Base-by-base conservation (phyloP, 176 grass and related monocot genomes). In the Lolium multiflorum region DNA sequence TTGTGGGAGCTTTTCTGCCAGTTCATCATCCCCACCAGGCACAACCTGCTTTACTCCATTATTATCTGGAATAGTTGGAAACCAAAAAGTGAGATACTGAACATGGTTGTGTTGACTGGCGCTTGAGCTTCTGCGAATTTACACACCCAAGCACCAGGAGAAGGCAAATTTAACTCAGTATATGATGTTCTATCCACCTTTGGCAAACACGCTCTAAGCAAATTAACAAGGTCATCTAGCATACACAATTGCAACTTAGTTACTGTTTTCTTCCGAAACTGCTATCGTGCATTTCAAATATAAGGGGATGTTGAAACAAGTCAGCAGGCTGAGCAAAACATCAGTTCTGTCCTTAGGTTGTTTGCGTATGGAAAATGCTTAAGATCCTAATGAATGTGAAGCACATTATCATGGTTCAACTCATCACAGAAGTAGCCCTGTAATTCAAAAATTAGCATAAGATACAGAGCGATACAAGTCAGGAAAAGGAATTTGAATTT, bases 31-130 rank as follows among this genome's bases (percentile, higher is more conserved):
- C 76, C 49, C 55, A 74, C 22, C 49, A 74, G 87, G 67, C 20
- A 80, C 75, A 73, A 35, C 79, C 52, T 71, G 88, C 82, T 94
- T 92, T 83, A 60, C 22, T 35, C 80, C 79, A 2, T 65, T 86
- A 80, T 89, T 84, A 91, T 79, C 95, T 98, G 89, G 78, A 87
- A 88, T 28, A 73, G 81, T 90, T 78, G 61, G 35, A 60, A 85
- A 74, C 15, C 15, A n/a, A 51, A 55, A 81, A 22, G 76, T 84
- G 44, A 56, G 43, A 2, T 43, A 82, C 52, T 56, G 82, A 59
- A 55, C 17, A 90, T 18, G 56, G 46, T 14, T 63, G 64, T 52
- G 54, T 65, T 35, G 52, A 14, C 79, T 14, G 11, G 17, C 20
- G 35, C 47, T 85, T 44, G 60, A 85, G 74, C 31, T 77, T 68